Evolutionary conservation across 768 basidiomycete genomes (phyloP).

Genomic region (Phylloporus sp.): DNA sequence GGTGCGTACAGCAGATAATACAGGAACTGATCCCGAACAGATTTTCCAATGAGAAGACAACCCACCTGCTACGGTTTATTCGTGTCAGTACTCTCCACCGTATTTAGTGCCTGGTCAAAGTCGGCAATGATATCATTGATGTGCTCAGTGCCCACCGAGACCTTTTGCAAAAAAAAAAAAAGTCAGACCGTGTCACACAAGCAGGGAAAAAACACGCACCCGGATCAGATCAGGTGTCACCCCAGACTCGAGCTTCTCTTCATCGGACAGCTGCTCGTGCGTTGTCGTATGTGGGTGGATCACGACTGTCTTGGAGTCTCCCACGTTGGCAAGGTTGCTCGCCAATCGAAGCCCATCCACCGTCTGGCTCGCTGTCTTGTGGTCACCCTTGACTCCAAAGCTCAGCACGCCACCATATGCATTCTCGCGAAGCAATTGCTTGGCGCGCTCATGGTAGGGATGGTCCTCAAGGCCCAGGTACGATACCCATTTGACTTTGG

Average conservation of each 20-base stretch:
- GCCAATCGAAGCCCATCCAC: conserved; percentile 71
- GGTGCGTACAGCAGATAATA: no score
- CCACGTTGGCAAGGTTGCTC: conserved; percentile 71
- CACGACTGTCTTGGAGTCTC: conserved; percentile 60
- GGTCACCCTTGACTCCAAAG: conserved; percentile 69
- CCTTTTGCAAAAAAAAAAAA: no score
- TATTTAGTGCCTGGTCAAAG: conserved; percentile 38
- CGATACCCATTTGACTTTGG: conserved; percentile 69
- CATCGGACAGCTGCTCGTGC: conserved; percentile 49
- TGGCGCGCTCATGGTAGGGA: conserved; percentile 55
- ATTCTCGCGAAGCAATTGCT: conserved; percentile 47
- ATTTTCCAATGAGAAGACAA: no score
- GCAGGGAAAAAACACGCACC: conserved; percentile 29
- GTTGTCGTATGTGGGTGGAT: conserved; percentile 59
- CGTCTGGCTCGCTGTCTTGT: conserved; percentile 47
- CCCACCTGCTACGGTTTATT: background rate
- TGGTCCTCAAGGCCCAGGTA: conserved; percentile 71
- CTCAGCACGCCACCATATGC: conserved; percentile 70
- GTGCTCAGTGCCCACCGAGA: conserved; percentile 44
- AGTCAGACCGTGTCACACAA: background rate
- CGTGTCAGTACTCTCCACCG: background rate
- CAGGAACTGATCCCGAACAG: no score
- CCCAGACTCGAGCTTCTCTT: conserved; percentile 47
- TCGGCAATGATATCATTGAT: conserved; percentile 47
- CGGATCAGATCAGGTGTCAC: conserved; percentile 57